Base-by-base conservation (phyloP, 768 basidiomycete genomes). In the Leccinum incarnatum region DNA sequence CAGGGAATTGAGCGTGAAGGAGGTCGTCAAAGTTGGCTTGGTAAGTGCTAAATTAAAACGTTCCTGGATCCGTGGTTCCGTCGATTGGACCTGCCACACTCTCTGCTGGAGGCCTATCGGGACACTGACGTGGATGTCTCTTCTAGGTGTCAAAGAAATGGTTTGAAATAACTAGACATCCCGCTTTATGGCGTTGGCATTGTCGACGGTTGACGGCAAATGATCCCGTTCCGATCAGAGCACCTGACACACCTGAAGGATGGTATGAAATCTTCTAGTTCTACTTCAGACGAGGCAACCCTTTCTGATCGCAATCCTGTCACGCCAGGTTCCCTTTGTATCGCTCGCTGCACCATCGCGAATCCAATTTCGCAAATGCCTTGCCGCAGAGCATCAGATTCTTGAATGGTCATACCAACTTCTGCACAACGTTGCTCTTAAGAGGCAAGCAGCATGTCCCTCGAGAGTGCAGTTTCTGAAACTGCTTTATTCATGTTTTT, bases 371-470 rank as follows among this genome's bases (percentile, higher is more conserved):
- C 79, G 75, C 79, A 53, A 75, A 86, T 58, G 93, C 82, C 1
- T 76, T 91, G 1, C 88, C 93, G 0, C 93, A 95, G 71, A 80
- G 78, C 19, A 79, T 95, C 53, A 77, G 86, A 19, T 89, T 95
- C 79, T 78, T 95, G 60, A 83, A 79, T 46, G 93, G 91, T 0
- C 94, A 96, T 66, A 91, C 88, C 12, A 90, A 88, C 67, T 95
- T 93, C 71, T 92, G 91, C 62, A 95, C 93, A 1, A 91, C 89
- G 0, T 76, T 95, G 9, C 77, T 90, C 9, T 70, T 95, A 30
- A 78, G 87, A 62, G 81, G 80, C 77, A 60, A 11, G 73, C 57
- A 7, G 7, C 10, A 6, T 54, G n/a, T 5, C 27, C 32, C 0
- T 51, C 8, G 29, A 29, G 27, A 15, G 6, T 4, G 9, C n/a